Evolutionary conservation across 768 basidiomycete genomes (phyloP), one percentile per base, ranked within the genome.

Genomic region (Leccinum subgranulosum): DNA sequence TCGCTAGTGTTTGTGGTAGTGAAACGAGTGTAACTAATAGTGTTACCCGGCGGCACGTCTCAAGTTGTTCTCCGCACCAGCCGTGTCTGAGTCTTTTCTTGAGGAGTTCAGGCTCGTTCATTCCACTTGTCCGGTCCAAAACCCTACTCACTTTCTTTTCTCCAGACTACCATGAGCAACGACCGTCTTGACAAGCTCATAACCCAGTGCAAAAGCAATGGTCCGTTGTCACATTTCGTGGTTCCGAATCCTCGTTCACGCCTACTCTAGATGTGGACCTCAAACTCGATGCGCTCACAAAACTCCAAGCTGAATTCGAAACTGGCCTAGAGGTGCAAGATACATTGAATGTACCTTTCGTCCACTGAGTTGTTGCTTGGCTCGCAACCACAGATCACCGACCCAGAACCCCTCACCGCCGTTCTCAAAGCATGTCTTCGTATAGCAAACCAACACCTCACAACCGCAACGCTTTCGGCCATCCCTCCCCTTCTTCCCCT

Each of bases 371-470:
- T 45, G 34, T 54, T 12, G 41, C 52, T 58, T 62, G 54, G 21
- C 50, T 49, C 51, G 54, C 48, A 61, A 45, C 56, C 55, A 25
- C 67, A 94, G 92, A 82, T 94, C 54, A 68, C 79, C 27, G 91
- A 93, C 67, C 71, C 85, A 8, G 93, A 94, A 66, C 74, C 77
- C 39, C 77, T 94, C 67, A 80, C 94, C 58, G 75, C 76, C 56
- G 76, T 81, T 39, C 79, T 95, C 68, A 92, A 89, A 72, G 66
- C 85, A 36, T 90, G 85, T 64, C 80, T 94, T 64, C 84, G 90
- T 64, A 85, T 85, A 46, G 81, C 91, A 48, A 92, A 94, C 74
- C 85, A 90, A 66, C 90, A 92, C 65, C 76, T 95, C 41, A 83
- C 86, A 8, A 85, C 84, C 54, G 92, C 92, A 34, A 86, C 91